These are phyloP conservation scores for Edaphochlamys debaryana DNA, from an alignment of 139 green algal genomes.

Conservation along the genomic window DNA sequence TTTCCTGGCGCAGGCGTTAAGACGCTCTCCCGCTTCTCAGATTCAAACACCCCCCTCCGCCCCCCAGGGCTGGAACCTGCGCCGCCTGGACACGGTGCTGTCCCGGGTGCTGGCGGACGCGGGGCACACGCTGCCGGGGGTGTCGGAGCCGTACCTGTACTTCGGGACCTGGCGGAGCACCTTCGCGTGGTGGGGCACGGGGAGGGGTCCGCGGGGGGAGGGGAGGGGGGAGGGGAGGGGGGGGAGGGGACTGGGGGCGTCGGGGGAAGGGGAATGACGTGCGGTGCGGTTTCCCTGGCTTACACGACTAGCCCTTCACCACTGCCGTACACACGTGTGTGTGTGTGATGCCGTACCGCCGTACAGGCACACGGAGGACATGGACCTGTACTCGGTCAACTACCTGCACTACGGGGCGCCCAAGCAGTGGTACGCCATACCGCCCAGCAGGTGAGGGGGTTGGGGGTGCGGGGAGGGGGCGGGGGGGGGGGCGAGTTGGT, in stretches of 20 bases:
- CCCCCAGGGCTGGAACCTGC: slow-evolving; percentile 79
- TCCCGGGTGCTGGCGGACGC: slow-evolving; percentile 64
- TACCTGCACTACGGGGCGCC: slow-evolving; percentile 90
- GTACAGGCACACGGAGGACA: slow-evolving; percentile 81
- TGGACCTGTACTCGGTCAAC: slow-evolving; percentile 92
- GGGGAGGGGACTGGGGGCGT: no score
- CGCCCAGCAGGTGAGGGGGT: no score
- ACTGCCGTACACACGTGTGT: no score
- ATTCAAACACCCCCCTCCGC: neutral
- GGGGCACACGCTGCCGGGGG: slow-evolving; percentile 75
- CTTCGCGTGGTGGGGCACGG: slow-evolving; percentile 78
- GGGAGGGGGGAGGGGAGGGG: neutral
- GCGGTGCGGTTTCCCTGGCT: no score
- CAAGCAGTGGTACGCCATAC: slow-evolving; percentile 87
- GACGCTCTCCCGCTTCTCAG: neutral
- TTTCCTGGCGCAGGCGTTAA: no score
- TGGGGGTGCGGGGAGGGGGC: no score
- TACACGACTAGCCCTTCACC: no score
- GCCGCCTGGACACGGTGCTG: slow-evolving; percentile 77
- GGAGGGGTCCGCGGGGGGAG: no score
- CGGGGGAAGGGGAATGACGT: no score
- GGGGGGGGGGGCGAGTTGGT: no score
- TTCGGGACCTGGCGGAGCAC: slow-evolving; percentile 84
- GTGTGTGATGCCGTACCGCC: no score
- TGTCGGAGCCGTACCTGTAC: slow-evolving; percentile 90